phyloP scores from a whole-genome alignment of 768 basidiomycete species.

The Lactifluus hygrophoroides region DNA sequence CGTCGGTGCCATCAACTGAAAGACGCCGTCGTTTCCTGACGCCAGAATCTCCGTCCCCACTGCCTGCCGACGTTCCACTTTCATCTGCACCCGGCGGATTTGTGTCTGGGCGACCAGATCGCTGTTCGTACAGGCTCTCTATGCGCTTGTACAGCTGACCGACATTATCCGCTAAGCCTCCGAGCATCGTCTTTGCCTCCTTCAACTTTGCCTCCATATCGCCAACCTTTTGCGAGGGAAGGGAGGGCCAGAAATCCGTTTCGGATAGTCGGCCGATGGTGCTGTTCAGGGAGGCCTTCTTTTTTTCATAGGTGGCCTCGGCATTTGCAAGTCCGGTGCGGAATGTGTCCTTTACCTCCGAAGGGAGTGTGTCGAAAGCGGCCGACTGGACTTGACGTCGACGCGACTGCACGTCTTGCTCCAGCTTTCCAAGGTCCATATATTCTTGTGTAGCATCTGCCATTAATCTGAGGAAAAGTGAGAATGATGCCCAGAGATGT shows the following conservation, averaged over 20 bases:
- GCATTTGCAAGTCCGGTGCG: slow-evolving; percentile 22
- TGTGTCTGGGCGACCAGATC: neutral
- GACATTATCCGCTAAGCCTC: slow-evolving; percentile 26
- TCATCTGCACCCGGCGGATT: neutral
- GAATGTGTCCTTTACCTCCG: slow-evolving; percentile 23
- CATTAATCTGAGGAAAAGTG: slow-evolving; percentile 27
- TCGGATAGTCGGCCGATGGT: slow-evolving; percentile 27
- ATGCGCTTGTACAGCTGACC: slow-evolving; percentile 16
- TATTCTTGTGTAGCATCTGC: slow-evolving; percentile 21
- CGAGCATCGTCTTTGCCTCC: slow-evolving; percentile 26
- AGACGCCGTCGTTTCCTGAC: slow-evolving; percentile 10
- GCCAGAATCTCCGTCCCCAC: neutral
- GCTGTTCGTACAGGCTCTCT: neutral
- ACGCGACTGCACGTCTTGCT: slow-evolving; percentile 22
- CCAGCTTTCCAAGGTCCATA: slow-evolving; percentile 11
- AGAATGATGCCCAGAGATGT: neutral
- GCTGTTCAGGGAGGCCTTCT: slow-evolving; percentile 29
- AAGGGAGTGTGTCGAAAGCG: slow-evolving; percentile 23
- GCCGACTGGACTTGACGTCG: slow-evolving; percentile 22
- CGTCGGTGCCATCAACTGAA: neutral
- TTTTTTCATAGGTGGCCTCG: slow-evolving; percentile 24
- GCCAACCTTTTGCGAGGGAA: slow-evolving; percentile 24
- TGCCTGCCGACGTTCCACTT: neutral
- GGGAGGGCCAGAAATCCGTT: slow-evolving; percentile 35
- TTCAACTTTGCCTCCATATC: slow-evolving; percentile 19